A percentile compares a stretch with the other conserved stretches of the same genome.
Conservation (phyloP, 139 green algal genomes). For the Dunaliella primolecta region DNA sequence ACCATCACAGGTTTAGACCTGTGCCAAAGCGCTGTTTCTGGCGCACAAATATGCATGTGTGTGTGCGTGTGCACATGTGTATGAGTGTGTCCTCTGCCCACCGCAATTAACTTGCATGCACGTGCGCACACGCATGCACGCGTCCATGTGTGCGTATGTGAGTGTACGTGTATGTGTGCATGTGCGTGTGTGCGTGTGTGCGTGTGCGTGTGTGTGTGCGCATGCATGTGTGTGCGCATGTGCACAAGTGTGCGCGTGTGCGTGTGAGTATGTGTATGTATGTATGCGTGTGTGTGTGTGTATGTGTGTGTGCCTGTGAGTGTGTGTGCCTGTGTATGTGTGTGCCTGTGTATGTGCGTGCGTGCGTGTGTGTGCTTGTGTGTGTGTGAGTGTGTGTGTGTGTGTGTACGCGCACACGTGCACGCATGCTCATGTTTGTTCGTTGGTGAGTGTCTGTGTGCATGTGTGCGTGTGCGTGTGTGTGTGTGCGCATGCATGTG, state of each 20-base stretch:
- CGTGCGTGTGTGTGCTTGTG: neutral
- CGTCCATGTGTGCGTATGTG: neutral
- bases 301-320: no score
- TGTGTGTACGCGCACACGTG: no score
- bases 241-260: neutral
- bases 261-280: neutral
- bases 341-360: no score
- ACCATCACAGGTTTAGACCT: no score
- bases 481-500: neutral
- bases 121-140: neutral
- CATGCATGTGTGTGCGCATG: no score
- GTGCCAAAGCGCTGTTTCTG: no score
- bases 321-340: no score
- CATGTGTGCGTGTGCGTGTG: neutral
- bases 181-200: neutral
- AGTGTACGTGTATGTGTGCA: neutral
- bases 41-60: neutral
- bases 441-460: neutral
- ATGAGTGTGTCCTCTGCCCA: neutral
- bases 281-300: no score
- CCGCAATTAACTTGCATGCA: neutral
- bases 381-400: neutral
- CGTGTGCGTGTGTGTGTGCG: no score
- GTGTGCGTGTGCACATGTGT: neutral
- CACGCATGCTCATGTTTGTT: no score